Evolutionary conservation across 176 grass and related monocot species (phyloP), one percentile per base, ranked within the genome.

Genomic region (Raddia guianensis): DNA sequence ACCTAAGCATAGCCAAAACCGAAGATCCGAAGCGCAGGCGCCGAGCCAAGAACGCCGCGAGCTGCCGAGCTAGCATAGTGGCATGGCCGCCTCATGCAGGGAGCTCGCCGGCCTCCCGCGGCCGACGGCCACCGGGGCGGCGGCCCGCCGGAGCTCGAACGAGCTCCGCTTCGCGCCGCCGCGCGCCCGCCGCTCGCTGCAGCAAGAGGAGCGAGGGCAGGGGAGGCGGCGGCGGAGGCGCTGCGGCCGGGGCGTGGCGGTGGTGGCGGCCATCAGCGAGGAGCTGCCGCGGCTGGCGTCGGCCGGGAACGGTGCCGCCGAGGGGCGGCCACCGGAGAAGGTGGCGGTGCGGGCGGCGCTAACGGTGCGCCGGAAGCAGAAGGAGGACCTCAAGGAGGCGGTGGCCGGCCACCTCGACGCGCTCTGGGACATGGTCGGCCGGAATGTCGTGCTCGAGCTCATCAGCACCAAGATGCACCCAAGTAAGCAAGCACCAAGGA

Each of bases 321-420:
- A 14, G 5, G 69, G 40, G 69, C 63, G 72, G 54, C 46, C 21
- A 13, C 49, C 54, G 19, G 75, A 75, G 49, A 95, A 95, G 64
- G 82, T 87, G 54, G 75, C 66, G 77, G 56, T 94, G 56, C 82
- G 96, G 77, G 96, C 96, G 45, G 96, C 84, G 85, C 57, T 99
- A 63, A 99, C 92, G 56, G 93, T 99, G 82, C 86, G 93, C 73
- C 83, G 92, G 72, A 99, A 99, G 96, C 86, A 79, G 35, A 99
- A 99, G 86, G 96, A 99, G 85, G 96, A 95, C 88, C 64, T 99
- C 65, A 95, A 93, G 87, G 96, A 99, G 52, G 73, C 85, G 45
- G 64, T 99, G 70, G 96, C 85, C 27, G 90, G 84, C 9, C 86
- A 95, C 77, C 90, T 99, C 19, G 96, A 99, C 62, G 90, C 92